Evolutionary conservation across 2,329 filamentous ascomycete genomes (phyloP).

Genomic region (Ophiosphaerella korrae): DNA sequence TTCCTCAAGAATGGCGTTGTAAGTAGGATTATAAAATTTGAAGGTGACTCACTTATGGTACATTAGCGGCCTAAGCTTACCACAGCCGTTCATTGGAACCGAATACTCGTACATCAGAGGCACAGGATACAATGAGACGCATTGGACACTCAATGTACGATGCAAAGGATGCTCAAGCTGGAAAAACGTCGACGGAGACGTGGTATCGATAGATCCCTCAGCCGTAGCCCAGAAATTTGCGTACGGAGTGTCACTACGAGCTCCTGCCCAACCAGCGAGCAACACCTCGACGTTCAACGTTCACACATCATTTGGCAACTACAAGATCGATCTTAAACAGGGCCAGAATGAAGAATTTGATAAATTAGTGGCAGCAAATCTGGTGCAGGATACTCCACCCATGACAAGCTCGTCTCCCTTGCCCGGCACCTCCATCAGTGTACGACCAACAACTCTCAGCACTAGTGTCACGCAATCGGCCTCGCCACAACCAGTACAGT

Average conservation of each 20-base stretch:
- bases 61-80: slow-evolving; percentile 34
- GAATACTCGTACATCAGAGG: slow-evolving; percentile 40
- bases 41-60: neutral
- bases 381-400: slow-evolving; percentile 21
- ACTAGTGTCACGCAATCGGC: slow-evolving; percentile 13
- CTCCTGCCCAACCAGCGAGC: slow-evolving; percentile 32
- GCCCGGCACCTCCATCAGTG: slow-evolving; percentile 13
- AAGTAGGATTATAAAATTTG: slow-evolving; percentile 22
- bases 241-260: slow-evolving; percentile 25
- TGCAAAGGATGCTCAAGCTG: slow-evolving; percentile 40
- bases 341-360: slow-evolving; percentile 35
- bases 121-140: slow-evolving; percentile 37
- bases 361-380: slow-evolving; percentile 28
- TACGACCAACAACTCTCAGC: slow-evolving; percentile 19
- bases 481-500: slow-evolving; percentile 19
- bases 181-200: slow-evolving; percentile 33
- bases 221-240: slow-evolving; percentile 30
- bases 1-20: slow-evolving; percentile 55
- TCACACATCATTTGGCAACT: slow-evolving; percentile 34
- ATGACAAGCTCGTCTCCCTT: slow-evolving; percentile 12
- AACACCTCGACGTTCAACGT: slow-evolving; percentile 40
- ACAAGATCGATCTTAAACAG: slow-evolving; percentile 29
- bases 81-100: slow-evolving; percentile 29
- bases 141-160: slow-evolving; percentile 39
- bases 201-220: slow-evolving; percentile 20